phyloP scores from a whole-genome alignment of 331 rosid genomes.

The Saraca asoca region DNA sequence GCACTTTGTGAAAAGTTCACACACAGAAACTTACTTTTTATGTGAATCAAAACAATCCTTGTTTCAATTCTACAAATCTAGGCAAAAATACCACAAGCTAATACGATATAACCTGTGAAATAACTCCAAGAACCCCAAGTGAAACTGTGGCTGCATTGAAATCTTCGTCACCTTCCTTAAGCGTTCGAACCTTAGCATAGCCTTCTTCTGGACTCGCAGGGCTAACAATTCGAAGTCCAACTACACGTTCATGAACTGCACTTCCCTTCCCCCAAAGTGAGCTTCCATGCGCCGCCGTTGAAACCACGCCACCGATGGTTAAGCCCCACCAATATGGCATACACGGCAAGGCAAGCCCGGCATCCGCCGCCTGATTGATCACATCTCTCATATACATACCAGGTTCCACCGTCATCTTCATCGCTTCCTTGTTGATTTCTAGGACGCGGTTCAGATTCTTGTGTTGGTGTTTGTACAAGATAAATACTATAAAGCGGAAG shows the following conservation, averaged over 20 bases:
- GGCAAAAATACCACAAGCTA: too few species aligned
- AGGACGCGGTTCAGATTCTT: conserved; percentile 33
- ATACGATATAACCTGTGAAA: too few species aligned
- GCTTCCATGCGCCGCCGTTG: conserved; percentile 62
- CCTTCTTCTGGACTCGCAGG: conserved; percentile 42
- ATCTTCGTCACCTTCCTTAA: conserved; percentile 32
- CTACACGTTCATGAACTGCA: conserved; percentile 48
- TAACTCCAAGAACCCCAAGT: conserved; percentile 57
- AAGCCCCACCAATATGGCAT: conserved; percentile 56
- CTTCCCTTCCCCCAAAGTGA: conserved; percentile 57
- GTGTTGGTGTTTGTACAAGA: too few species aligned
- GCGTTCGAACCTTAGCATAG: conserved; percentile 38
- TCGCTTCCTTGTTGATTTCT: conserved; percentile 24
- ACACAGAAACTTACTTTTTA: too few species aligned
- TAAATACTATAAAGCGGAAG: too few species aligned
- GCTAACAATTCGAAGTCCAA: conserved; percentile 36
- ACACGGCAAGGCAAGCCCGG: conserved; percentile 42
- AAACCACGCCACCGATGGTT: conserved; percentile 52
- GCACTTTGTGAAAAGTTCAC: too few species aligned
- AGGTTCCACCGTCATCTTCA: conserved; percentile 42
- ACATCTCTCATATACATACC: conserved; percentile 45
- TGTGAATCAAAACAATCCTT: too few species aligned
- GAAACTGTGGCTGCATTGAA: conserved; percentile 53
- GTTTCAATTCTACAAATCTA: too few species aligned
- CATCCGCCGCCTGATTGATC: conserved; percentile 38